Conservation (phyloP, 805 yeast genomes). For the Ogataea kodamae region DNA sequence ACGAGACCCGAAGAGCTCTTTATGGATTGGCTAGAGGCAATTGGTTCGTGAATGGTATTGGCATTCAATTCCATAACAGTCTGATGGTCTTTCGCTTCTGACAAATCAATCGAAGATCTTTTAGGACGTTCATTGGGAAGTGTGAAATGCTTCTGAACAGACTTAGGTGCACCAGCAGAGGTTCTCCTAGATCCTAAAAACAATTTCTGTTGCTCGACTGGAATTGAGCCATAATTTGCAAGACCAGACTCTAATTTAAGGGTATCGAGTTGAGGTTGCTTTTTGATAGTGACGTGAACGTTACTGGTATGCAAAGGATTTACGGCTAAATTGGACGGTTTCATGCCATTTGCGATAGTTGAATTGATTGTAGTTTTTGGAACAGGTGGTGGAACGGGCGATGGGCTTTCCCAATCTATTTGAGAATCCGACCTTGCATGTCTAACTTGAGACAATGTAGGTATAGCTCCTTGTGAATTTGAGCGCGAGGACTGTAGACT, state of each 20-base stretch:
- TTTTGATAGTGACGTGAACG: slow-evolving; percentile 65
- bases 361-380: slow-evolving; percentile 20
- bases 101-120: slow-evolving; percentile 24
- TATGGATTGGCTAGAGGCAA: slow-evolving; percentile 12
- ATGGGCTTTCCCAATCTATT: neutral
- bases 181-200: slow-evolving; percentile 1
- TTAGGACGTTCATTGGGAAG: slow-evolving; percentile 17
- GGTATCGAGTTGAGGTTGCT: slow-evolving; percentile 39
- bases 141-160: slow-evolving; percentile 16
- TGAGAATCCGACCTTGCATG: slow-evolving; percentile 17
- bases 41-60: slow-evolving; percentile 7
- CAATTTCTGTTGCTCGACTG: slow-evolving; percentile 20
- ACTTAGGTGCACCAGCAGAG: slow-evolving; percentile 3
- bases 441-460: slow-evolving; percentile 13
- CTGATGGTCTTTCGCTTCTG: slow-evolving; percentile 17
- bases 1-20: slow-evolving; percentile 58
- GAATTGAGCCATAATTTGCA: slow-evolving; percentile 34
- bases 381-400: neutral
- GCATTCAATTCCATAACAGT: neutral
- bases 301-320: slow-evolving; percentile 67
- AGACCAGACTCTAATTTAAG: slow-evolving; percentile 5
- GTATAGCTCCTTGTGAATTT: slow-evolving; percentile 5
- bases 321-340: slow-evolving; percentile 63
- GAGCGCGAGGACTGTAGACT: slow-evolving; percentile 41
- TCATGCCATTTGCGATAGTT: slow-evolving; percentile 34